These are phyloP conservation scores for Solanum chilense DNA, from an alignment of 257 asterid genomes.

Conservation along the genomic window DNA sequence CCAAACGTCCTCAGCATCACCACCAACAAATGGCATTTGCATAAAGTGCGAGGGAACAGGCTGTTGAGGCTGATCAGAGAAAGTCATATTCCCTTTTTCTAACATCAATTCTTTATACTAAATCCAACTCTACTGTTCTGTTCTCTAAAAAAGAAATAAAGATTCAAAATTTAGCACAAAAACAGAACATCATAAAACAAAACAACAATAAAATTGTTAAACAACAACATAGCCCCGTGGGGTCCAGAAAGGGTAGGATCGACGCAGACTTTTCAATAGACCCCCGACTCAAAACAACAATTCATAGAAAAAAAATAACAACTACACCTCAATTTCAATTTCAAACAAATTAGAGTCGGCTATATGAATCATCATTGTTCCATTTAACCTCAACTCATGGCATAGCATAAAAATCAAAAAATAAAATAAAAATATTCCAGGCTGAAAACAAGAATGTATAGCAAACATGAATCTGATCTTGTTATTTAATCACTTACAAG, in stretches of 20 bases:
- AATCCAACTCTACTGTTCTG: neutral
- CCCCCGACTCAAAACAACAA: neutral
- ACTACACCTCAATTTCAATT: neutral
- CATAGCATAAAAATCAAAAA: neutral
- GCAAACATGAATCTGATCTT: neutral
- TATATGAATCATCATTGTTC: neutral
- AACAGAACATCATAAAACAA: neutral
- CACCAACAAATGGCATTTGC: slow-evolving; percentile 24
- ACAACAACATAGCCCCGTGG: neutral
- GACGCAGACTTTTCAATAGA: neutral
- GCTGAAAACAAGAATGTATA: neutral
- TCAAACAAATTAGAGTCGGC: neutral
- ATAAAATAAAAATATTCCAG: too few species aligned
- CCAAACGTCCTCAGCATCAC: slow-evolving; percentile 30
- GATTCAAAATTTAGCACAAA: neutral
- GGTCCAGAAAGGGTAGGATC: neutral
- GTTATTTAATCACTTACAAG: neutral
- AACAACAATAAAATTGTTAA: neutral
- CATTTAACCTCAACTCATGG: neutral
- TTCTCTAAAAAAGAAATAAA: neutral
- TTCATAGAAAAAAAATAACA: neutral
- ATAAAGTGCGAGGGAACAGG: slow-evolving; percentile 11
- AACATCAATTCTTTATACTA: neutral
- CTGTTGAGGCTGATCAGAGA: slow-evolving; percentile 44
- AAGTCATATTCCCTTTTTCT: slow-evolving; percentile 34